These are phyloP conservation scores for Phytophthora lateralis DNA, from an alignment of 352 stramenopile species.

Conservation along the genomic window DNA sequence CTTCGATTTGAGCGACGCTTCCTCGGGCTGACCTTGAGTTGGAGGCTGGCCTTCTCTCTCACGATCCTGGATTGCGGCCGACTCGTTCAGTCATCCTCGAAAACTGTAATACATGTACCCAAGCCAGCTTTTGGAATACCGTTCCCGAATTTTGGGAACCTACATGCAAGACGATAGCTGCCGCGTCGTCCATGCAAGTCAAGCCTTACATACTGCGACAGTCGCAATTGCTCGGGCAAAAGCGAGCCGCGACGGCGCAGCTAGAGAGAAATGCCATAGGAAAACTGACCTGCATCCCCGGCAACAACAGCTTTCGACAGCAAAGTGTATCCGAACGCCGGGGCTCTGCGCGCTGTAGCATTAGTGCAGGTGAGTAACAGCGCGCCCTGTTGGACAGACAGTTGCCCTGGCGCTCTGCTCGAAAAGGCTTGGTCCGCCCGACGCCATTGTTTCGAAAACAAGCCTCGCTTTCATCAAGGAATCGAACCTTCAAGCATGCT, in stretches of 20 bases:
- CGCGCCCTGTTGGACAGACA: conserved; percentile 19
- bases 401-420: conserved; percentile 10
- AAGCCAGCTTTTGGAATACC: not conserved
- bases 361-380: conserved; percentile 17
- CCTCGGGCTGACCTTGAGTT: not conserved
- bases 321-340: conserved; percentile 26
- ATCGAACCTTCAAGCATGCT: not conserved
- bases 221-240: not conserved
- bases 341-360: conserved; percentile 16
- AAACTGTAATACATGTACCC: not conserved
- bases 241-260: not conserved
- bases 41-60: conserved; percentile 1
- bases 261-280: not conserved
- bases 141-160: not conserved
- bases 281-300: conserved; percentile 1
- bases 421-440: conserved; percentile 5
- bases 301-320: not conserved
- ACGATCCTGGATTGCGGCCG: conserved; percentile 5
- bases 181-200: not conserved
- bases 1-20: not conserved
- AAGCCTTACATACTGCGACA: conserved; percentile 7
- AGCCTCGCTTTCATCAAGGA: conserved; percentile 11
- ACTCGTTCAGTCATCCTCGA: conserved; percentile 4
- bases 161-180: not conserved
- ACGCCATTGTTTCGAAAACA: conserved; percentile 27